Conservation (phyloP, 768 basidiomycete species). For the Xerocomellus intermedius region DNA sequence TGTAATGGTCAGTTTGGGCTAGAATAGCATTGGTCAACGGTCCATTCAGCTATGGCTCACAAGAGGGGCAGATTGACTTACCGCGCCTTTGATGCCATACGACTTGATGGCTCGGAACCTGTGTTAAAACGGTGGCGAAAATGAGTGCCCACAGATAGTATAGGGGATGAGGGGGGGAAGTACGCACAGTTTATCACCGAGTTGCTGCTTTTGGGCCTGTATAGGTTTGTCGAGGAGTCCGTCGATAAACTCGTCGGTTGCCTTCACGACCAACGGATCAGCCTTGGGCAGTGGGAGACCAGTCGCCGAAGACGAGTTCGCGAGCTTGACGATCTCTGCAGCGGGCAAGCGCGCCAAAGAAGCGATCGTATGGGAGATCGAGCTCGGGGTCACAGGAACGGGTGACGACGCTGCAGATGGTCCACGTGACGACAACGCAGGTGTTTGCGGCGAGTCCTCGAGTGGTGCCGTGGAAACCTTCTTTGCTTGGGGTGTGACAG, state of each 20-base stretch:
- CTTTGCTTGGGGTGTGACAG: slow-evolving; percentile 63
- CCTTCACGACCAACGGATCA: slow-evolving; percentile 64
- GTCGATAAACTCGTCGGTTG: slow-evolving; percentile 74
- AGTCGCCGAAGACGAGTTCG: slow-evolving; percentile 44
- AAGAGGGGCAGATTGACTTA: slow-evolving; percentile 34
- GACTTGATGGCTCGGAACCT: slow-evolving; percentile 64
- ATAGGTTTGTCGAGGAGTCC: slow-evolving; percentile 52
- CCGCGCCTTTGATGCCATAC: slow-evolving; percentile 79
- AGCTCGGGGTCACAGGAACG: slow-evolving; percentile 58
- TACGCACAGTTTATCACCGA: slow-evolving; percentile 75
- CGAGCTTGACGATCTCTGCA: slow-evolving; percentile 68
- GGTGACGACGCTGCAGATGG: slow-evolving; percentile 73
- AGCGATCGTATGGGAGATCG: slow-evolving; percentile 56
- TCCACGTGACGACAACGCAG: slow-evolving; percentile 72
- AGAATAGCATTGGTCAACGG: slow-evolving; percentile 7
- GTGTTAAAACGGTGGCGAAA: slow-evolving; percentile 20
- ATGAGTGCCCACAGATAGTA: slow-evolving; percentile 19
- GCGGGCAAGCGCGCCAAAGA: slow-evolving; percentile 75
- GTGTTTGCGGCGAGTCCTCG: slow-evolving; percentile 64
- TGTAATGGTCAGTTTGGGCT: slow-evolving; percentile 84
- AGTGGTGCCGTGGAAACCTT: slow-evolving; percentile 42
- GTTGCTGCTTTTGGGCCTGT: slow-evolving; percentile 69
- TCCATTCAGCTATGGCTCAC: not conserved
- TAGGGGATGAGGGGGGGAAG: slow-evolving; percentile 2
- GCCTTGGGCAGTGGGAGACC: slow-evolving; percentile 64